Conservation (phyloP, 2,329 filamentous ascomycete genomes). For the Apiospora phragmitis region DNA sequence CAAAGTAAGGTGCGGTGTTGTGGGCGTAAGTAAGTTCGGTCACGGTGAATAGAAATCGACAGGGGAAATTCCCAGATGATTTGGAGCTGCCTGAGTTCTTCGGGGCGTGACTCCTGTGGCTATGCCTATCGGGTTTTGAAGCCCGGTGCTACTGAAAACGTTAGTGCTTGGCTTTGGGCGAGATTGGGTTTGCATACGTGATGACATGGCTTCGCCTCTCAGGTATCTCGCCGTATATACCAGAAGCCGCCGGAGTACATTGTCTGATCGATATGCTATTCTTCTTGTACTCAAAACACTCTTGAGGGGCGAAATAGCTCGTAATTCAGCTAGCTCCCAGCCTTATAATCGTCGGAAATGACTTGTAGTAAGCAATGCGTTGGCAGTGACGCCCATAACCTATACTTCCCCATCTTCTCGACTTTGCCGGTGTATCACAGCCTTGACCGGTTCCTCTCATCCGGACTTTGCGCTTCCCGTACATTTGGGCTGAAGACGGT, state of each 20-base stretch:
- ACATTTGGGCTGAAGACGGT: neutral
- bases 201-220: neutral
- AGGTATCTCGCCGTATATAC: neutral
- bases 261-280: neutral
- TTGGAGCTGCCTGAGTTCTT: neutral
- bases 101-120: neutral
- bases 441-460: neutral
- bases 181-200: neutral
- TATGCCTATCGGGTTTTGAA: neutral
- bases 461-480: neutral
- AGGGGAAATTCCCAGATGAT: neutral
- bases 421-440: neutral
- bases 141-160: neutral
- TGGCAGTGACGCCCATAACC: neutral
- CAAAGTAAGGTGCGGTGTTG: neutral
- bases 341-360: neutral
- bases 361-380: neutral
- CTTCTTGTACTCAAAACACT: neutral
- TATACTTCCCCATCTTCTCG: neutral
- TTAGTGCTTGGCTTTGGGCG: neutral
- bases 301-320: neutral
- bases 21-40: neutral
- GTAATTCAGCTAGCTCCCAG: neutral
- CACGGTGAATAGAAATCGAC: neutral
- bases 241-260: no score